These are phyloP conservation scores for Pachyrhizus erosus DNA, from an alignment of 306 rosid genomes.

Conservation along the genomic window DNA sequence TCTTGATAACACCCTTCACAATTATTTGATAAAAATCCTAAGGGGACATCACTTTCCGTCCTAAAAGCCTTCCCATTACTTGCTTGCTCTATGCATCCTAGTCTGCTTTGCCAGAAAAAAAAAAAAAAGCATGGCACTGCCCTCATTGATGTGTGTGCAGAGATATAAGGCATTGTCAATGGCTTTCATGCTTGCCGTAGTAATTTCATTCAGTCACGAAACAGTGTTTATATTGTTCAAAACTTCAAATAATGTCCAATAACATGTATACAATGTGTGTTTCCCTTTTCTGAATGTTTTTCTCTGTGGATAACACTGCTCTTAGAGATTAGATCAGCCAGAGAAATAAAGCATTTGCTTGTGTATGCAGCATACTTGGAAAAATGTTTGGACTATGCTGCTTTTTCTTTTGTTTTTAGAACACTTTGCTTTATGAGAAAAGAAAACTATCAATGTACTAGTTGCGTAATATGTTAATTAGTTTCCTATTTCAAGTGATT, in stretches of 20 bases:
- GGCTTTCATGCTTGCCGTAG: neutral
- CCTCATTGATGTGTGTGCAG: slow-evolving; percentile 1
- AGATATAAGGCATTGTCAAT: neutral
- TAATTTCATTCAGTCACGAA: neutral
- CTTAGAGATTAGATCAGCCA: slow-evolving; percentile 6
- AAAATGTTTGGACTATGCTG: slow-evolving; percentile 16
- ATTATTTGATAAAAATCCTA: slow-evolving; percentile 38
- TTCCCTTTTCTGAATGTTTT: slow-evolving; percentile 16
- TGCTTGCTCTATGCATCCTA: slow-evolving; percentile 22
- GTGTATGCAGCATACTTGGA: slow-evolving; percentile 13
- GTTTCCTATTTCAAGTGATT: slow-evolving; percentile 27
- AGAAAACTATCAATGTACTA: slow-evolving; percentile 24
- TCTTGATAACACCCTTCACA: slow-evolving; percentile 43
- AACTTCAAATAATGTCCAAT: slow-evolving; percentile 21
- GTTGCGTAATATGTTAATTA: slow-evolving; percentile 40
- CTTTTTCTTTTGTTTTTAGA: slow-evolving; percentile 21
- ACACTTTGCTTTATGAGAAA: slow-evolving; percentile 26
- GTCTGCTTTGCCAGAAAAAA: slow-evolving; percentile 33
- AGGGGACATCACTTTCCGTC: slow-evolving; percentile 42
- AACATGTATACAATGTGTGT: neutral
- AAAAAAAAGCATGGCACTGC: neutral
- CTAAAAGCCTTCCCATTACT: slow-evolving; percentile 47
- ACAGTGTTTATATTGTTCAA: neutral
- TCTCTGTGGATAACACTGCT: slow-evolving; percentile 12
- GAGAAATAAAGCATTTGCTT: slow-evolving; percentile 35